These are phyloP conservation scores for Sarocladium strictum DNA, from an alignment of 2,329 filamentous ascomycete genomes.

Conservation along the genomic window DNA sequence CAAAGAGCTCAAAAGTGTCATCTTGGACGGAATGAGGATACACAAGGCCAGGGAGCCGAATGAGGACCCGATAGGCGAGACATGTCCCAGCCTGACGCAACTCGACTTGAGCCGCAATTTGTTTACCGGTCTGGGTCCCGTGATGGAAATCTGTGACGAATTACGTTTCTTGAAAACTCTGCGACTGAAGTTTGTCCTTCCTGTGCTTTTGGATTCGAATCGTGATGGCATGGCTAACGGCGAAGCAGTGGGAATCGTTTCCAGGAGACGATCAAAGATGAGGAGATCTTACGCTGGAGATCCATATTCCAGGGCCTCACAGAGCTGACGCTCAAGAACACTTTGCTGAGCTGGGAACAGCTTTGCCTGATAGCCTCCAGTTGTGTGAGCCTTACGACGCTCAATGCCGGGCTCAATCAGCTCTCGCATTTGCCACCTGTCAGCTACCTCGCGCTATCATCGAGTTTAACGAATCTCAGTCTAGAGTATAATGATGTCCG, in stretches of 20 bases:
- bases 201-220: neutral
- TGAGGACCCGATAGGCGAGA: slow-evolving; percentile 36
- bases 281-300: slow-evolving; percentile 23
- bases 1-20: slow-evolving; percentile 69
- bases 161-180: slow-evolving; percentile 61
- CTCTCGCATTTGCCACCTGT: slow-evolving; percentile 44
- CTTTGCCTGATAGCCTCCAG: slow-evolving; percentile 46
- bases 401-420: slow-evolving; percentile 53
- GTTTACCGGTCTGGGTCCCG: slow-evolving; percentile 59
- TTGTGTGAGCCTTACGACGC: slow-evolving; percentile 46
- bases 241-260: slow-evolving; percentile 67
- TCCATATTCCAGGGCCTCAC: slow-evolving; percentile 44
- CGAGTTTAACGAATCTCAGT: slow-evolving; percentile 55
- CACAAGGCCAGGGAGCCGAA: slow-evolving; percentile 26
- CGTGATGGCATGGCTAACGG: neutral
- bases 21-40: slow-evolving; percentile 73
- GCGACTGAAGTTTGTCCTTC: slow-evolving; percentile 60
- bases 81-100: slow-evolving; percentile 65
- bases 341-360: slow-evolving; percentile 59
- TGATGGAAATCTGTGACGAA: slow-evolving; percentile 65
- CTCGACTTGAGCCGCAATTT: slow-evolving; percentile 83
- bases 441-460: slow-evolving; percentile 33
- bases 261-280: slow-evolving; percentile 32
- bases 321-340: slow-evolving; percentile 62
- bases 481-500: slow-evolving; percentile 69